Conservation (phyloP, 148 eudicot species). For the Camellia japonica region DNA sequence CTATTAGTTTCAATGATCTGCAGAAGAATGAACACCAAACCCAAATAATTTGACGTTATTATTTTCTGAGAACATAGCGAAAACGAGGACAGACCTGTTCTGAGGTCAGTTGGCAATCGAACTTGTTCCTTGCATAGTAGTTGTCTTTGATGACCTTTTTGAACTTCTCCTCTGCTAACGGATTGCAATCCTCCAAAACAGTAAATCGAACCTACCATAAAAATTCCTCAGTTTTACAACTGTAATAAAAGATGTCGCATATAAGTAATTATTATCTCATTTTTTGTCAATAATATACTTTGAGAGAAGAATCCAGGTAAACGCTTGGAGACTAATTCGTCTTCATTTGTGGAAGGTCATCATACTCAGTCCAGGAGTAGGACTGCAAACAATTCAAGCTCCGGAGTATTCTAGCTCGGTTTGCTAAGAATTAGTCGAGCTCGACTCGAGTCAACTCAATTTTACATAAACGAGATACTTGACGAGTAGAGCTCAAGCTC, state of each 20-base stretch:
- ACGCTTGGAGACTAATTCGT: neutral
- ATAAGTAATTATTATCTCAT: neutral
- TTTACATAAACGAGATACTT: too few relatives aligned
- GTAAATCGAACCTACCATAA: constrained; percentile 77
- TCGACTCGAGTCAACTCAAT: too few relatives aligned
- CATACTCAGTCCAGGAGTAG: too few relatives aligned
- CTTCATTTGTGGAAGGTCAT: too few relatives aligned
- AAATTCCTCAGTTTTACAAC: constrained; percentile 10
- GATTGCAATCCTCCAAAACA: constrained; percentile 67
- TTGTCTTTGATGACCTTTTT: constrained; percentile 69
- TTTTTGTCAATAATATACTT: neutral
- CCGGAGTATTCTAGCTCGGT: too few relatives aligned
- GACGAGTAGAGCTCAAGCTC: too few relatives aligned
- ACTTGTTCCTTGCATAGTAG: constrained; percentile 72
- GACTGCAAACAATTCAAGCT: too few relatives aligned
- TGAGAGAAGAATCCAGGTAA: neutral
- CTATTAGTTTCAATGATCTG: constrained; percentile 6
- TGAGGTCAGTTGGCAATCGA: constrained; percentile 60
- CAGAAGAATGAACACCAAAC: neutral
- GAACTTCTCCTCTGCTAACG: constrained; percentile 87
- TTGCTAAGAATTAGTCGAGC: too few relatives aligned
- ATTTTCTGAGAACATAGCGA: neutral
- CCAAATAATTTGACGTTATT: neutral
- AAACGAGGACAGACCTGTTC: constrained; percentile 55
- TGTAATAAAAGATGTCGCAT: neutral